Conservation (phyloP, 192 early-diverging fungal species). For the Gamsiella multidivaricata region DNA sequence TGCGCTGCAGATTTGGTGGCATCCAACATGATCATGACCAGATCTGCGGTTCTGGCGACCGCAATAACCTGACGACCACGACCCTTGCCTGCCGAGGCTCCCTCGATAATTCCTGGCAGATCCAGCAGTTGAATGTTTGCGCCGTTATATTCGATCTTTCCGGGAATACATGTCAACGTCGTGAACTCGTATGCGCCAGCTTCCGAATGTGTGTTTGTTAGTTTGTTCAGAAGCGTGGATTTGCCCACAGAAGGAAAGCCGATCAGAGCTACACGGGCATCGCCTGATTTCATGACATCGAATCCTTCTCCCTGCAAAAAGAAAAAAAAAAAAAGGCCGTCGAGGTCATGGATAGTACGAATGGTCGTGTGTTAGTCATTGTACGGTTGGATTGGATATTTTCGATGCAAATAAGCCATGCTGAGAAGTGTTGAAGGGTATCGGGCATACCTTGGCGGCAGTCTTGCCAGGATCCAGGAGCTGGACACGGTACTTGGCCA, state of each 20-base stretch:
- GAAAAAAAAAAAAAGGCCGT: constrained; percentile 24
- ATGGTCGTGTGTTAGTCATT: constrained; percentile 16
- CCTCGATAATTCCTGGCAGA: constrained; percentile 99
- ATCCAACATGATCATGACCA: constrained; percentile 98
- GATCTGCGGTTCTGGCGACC: constrained; percentile 94
- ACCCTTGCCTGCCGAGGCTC: constrained; percentile 97
- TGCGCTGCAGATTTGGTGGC: constrained; percentile 92
- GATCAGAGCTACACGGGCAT: constrained; percentile 94
- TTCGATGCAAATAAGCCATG: no score
- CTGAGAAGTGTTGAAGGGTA: background rate
- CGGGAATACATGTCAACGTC: constrained; percentile 94
- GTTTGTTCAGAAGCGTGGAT: constrained; percentile 92
- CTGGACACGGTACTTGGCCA: constrained; percentile 83
- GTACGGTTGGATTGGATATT: no score
- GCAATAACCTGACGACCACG: constrained; percentile 95
- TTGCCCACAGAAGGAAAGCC: constrained; percentile 99
- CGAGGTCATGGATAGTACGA: constrained; percentile 57
- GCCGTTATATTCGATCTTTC: constrained; percentile 95
- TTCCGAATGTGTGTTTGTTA: constrained; percentile 92
- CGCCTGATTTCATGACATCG: constrained; percentile 97
- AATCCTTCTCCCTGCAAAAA: constrained; percentile 85
- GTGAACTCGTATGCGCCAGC: constrained; percentile 95
- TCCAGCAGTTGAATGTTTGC: constrained; percentile 97
- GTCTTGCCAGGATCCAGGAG: constrained; percentile 78
- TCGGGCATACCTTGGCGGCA: constrained; percentile 51